A percentile compares a stretch with the other conserved stretches of the same genome.
Conservation (phyloP, 495 filamentous ascomycete genomes). For the Apodospora peruviana region DNA sequence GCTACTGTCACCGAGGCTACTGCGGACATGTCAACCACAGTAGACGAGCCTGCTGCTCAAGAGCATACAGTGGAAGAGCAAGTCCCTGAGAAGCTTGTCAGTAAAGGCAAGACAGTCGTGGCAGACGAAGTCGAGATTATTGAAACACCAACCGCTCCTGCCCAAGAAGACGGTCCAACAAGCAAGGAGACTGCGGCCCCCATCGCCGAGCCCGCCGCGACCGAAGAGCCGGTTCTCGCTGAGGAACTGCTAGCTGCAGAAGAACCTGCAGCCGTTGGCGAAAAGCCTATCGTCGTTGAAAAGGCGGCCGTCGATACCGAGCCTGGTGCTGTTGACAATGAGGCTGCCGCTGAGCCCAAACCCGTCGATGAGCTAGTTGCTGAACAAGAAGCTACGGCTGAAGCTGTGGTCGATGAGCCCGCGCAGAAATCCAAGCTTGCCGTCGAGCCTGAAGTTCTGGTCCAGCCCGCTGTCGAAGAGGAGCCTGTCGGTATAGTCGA, state of each 20-base stretch:
- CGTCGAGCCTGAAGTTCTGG: slow-evolving; percentile 1
- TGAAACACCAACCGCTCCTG: too few relatives aligned
- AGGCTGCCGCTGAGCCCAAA: slow-evolving; percentile 4
- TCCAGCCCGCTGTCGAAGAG: neutral
- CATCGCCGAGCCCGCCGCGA: too few relatives aligned
- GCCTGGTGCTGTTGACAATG: neutral
- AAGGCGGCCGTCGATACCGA: slow-evolving; percentile 1
- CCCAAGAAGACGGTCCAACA: too few relatives aligned
- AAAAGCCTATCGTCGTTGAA: neutral
- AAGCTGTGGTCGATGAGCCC: slow-evolving; percentile 1
- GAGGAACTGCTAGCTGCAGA: too few relatives aligned
- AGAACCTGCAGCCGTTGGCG: neutral
- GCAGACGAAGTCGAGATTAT: too few relatives aligned
- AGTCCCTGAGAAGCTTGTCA: neutral
- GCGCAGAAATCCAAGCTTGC: neutral
- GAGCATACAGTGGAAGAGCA: too few relatives aligned
- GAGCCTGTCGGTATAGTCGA: neutral
- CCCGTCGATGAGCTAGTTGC: neutral
- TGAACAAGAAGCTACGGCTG: too few relatives aligned
- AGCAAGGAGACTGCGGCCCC: too few relatives aligned
- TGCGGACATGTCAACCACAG: neutral
- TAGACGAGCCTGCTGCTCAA: slow-evolving; percentile 5
- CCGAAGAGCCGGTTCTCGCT: too few relatives aligned
- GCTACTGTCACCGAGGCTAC: slow-evolving; percentile 3
- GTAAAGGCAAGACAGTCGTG: too few relatives aligned